Evolutionary conservation across 768 basidiomycete genomes (phyloP).

Genomic region (Boletus pseudo-olivaceus): DNA sequence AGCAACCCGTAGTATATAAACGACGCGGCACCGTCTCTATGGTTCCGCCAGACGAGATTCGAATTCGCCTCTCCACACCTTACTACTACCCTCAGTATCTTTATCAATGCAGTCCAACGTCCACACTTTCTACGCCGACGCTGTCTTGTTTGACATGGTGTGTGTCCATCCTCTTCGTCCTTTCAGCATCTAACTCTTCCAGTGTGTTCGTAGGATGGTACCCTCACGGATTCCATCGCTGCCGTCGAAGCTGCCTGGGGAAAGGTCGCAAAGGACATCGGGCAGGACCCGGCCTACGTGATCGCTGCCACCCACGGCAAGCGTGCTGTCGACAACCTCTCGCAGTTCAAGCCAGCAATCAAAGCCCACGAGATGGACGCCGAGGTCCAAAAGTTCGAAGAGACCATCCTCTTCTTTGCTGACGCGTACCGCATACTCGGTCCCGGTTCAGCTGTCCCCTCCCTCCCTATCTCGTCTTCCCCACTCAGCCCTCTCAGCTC

Average conservation of each 20-base stretch:
- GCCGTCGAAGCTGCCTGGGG: conserved; percentile 77
- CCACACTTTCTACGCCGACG: conserved; percentile 48
- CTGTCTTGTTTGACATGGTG: conserved; percentile 69
- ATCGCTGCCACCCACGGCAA: conserved; percentile 78
- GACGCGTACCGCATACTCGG: conserved; percentile 52
- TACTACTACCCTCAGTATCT: neutral
- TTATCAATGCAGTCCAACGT: conserved; percentile 22
- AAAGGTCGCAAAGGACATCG: conserved; percentile 65
- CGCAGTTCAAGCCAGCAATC: conserved; percentile 56
- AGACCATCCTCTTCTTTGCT: conserved; percentile 62
- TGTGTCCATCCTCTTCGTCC: conserved; percentile 13
- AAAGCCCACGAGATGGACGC: conserved; percentile 52
- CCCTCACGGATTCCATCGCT: conserved; percentile 69
- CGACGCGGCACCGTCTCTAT: neutral
- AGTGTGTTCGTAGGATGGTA: conserved; percentile 51
- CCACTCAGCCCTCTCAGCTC: conserved; percentile 27
- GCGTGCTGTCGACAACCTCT: conserved; percentile 72
- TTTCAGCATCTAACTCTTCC: conserved; percentile 23
- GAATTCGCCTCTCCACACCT: neutral
- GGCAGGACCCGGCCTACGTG: conserved; percentile 61
- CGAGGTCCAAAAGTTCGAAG: conserved; percentile 60
- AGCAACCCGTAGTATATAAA: conserved; percentile 21
- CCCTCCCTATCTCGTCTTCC: conserved; percentile 14
- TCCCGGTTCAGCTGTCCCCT: conserved; percentile 31
- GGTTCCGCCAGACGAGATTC: conserved; percentile 10